Percentiles rank a stretch among this genome's conserved stretches.
phyloP scores from a whole-genome alignment of 2,329 filamentous ascomycete genomes.

The Neophaeococcomyces mojaviensis region DNA sequence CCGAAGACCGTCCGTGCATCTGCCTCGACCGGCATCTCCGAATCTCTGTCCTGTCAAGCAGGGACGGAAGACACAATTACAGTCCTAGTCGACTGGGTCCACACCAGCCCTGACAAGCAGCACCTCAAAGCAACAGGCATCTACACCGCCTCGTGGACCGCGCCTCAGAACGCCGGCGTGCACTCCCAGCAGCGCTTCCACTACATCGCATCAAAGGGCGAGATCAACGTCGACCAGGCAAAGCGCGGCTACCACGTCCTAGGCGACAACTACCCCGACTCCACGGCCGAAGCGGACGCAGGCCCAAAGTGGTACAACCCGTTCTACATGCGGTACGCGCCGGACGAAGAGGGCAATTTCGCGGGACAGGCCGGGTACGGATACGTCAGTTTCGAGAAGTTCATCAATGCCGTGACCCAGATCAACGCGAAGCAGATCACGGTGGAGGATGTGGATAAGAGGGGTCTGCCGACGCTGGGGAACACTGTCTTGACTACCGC shows the following conservation, averaged over 20 bases:
- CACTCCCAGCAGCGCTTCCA: conserved; percentile 97
- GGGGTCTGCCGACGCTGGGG: conserved; percentile 73
- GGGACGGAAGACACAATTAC: conserved; percentile 91
- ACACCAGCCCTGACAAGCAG: conserved; percentile 41
- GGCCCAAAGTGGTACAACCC: conserved; percentile 78
- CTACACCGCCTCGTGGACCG: conserved; percentile 92
- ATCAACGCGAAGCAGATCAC: conserved; percentile 68
- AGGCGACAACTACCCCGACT: conserved; percentile 58
- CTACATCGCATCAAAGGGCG: conserved; percentile 76
- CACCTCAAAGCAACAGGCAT: conserved; percentile 71
- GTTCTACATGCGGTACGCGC: conserved; percentile 91
- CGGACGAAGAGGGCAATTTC: conserved; percentile 92
- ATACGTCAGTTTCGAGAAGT: conserved; percentile 93
- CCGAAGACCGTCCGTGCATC: conserved; percentile 72
- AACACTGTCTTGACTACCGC: conserved; percentile 91
- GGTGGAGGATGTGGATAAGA: conserved; percentile 68
- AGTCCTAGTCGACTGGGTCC: conserved; percentile 76
- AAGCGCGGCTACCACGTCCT: conserved; percentile 92
- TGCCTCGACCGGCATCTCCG: conserved; percentile 70
- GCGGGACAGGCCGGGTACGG: conserved; percentile 85
- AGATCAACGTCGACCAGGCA: conserved; percentile 85
- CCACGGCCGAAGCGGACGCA: conserved; percentile 39
- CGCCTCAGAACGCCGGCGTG: conserved; percentile 85
- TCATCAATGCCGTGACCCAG: conserved; percentile 75
- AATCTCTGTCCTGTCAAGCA: conserved; percentile 66